These are phyloP conservation scores for Sarcodon sp. DNA, from an alignment of 768 basidiomycete genomes.

Conservation along the genomic window DNA sequence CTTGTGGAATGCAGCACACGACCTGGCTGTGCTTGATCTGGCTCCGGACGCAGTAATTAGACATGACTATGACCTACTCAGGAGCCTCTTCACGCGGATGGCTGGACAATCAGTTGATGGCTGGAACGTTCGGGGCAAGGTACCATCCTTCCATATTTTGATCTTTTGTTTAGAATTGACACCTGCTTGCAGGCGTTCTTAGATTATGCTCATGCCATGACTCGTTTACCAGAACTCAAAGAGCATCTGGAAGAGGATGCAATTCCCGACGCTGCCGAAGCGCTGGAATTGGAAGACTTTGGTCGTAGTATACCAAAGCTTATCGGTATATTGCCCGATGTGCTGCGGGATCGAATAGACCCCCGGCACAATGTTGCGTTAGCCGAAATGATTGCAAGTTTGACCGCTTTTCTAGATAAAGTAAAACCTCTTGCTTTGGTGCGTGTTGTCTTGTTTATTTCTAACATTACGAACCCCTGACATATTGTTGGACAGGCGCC, in stretches of 20 bases:
- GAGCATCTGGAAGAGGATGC: conserved; percentile 28
- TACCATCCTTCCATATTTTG: conserved; percentile 13
- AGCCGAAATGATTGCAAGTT: conserved; percentile 56
- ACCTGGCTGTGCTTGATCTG: conserved; percentile 73
- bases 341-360: conserved; percentile 44
- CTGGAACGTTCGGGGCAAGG: conserved; percentile 83
- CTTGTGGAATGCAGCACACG: conserved; percentile 63
- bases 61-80: conserved; percentile 42
- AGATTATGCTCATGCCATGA: conserved; percentile 59
- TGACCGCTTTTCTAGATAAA: conserved; percentile 47
- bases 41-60: conserved; percentile 78
- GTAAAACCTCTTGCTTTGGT: conserved; percentile 51
- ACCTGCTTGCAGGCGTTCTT: conserved; percentile 38
- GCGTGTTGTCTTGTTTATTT: conserved; percentile 14
- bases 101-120: conserved; percentile 44
- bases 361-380: conserved; percentile 58
- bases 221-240: conserved; percentile 41
- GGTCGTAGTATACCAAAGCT: conserved; percentile 47
- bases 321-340: conserved; percentile 55
- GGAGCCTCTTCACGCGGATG: conserved; percentile 58
- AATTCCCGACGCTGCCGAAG: conserved; percentile 31
- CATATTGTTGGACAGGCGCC: conserved; percentile 15
- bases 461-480: background rate
- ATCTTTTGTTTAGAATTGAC: background rate
- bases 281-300: conserved; percentile 47